phyloP scores from a whole-genome alignment of 768 basidiomycete genomes.

The Suillus discolor region DNA sequence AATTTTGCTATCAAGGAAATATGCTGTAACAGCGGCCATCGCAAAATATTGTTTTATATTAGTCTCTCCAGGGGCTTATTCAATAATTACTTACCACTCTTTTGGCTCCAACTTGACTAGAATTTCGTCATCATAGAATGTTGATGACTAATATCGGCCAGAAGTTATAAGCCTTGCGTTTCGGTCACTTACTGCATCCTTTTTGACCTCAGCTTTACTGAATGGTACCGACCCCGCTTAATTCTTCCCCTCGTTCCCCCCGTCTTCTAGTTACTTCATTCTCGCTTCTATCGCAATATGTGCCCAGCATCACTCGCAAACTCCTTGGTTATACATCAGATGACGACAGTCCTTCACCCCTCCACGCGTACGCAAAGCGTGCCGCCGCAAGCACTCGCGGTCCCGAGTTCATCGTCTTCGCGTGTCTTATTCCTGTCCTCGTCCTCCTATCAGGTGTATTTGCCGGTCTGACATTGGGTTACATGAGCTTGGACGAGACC shows the following conservation, averaged over 20 bases:
- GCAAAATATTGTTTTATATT: no score
- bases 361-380: constrained; percentile 36
- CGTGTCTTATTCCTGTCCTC: constrained; percentile 77
- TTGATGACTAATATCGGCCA: background rate
- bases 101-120: background rate
- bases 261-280: constrained; percentile 47
- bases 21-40: no score
- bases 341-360: constrained; percentile 13
- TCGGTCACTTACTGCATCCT: background rate
- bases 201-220: constrained; percentile 20
- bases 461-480: constrained; percentile 90
- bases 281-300: constrained; percentile 49
- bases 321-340: constrained; percentile 9
- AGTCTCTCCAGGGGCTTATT: no score
- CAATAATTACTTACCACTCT: no score
- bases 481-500: constrained; percentile 92
- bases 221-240: constrained; percentile 41
- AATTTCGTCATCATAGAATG: background rate
- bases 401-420: constrained; percentile 41
- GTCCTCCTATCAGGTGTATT: constrained; percentile 84
- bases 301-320: constrained; percentile 38
- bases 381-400: constrained; percentile 20
- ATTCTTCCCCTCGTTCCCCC: constrained; percentile 37
- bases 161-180: background rate
- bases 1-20: no score